Conservation (phyloP, 805 yeast species). For the Yueomyces sp. region DNA sequence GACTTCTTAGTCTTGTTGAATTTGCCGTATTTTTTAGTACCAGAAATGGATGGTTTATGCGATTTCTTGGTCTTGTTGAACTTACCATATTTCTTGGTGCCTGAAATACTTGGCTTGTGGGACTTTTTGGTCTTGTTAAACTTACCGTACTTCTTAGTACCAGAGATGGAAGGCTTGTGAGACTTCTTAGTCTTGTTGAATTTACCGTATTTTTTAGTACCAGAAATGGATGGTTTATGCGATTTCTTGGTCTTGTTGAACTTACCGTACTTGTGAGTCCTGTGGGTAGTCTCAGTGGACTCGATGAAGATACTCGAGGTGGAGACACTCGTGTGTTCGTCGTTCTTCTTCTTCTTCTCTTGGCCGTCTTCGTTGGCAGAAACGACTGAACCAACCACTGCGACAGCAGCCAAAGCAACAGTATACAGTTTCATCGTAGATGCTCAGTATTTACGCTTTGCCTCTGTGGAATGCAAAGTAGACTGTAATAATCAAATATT, state of each 20-base stretch:
- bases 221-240: slow-evolving; percentile 24
- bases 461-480: no score
- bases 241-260: slow-evolving; percentile 29
- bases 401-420: slow-evolving; percentile 29
- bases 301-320: slow-evolving; percentile 15
- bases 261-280: slow-evolving; percentile 43
- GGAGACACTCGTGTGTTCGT: slow-evolving; percentile 4
- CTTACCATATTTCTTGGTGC: slow-evolving; percentile 41
- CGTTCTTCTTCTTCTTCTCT: background rate
- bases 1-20: slow-evolving; percentile 29
- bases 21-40: slow-evolving; percentile 43
- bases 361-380: slow-evolving; percentile 12
- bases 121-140: slow-evolving; percentile 30
- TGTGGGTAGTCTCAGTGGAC: slow-evolving; percentile 24
- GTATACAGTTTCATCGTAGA: slow-evolving; percentile 30
- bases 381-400: slow-evolving; percentile 20
- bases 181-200: slow-evolving; percentile 29
- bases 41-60: slow-evolving; percentile 21
- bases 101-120: slow-evolving; percentile 24
- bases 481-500: no score
- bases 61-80: slow-evolving; percentile 33
- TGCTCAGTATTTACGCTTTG: no score
- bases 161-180: slow-evolving; percentile 24
- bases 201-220: slow-evolving; percentile 45
- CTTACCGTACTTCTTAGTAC: slow-evolving; percentile 45